These are phyloP conservation scores for Umbellularia californica DNA, from an alignment of 164 flowering plant species.

Conservation along the genomic window DNA sequence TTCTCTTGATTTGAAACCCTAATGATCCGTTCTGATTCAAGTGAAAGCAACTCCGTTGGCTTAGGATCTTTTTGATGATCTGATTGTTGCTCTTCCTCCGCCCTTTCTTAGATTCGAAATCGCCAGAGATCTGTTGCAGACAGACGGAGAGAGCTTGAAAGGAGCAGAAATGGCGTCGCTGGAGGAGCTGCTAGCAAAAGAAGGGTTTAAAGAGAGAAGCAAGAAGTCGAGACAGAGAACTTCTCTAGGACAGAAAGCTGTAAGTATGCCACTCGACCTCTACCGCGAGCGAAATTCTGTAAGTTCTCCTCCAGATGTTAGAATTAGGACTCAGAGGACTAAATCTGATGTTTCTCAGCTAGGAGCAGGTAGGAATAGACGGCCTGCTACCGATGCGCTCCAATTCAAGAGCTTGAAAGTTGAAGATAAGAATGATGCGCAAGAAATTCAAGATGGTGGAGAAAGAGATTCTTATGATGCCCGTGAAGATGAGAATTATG, in stretches of 20 bases:
- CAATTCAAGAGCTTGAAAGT: conserved; percentile 12
- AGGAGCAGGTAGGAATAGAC: conserved; percentile 10
- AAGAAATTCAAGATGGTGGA: conserved; percentile 13
- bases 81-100: neutral
- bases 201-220: conserved; percentile 53
- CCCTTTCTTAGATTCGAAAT: neutral
- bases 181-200: conserved; percentile 62
- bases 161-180: conserved; percentile 49
- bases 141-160: neutral
- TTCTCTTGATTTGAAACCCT: no score
- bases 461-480: conserved; percentile 13
- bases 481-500: conserved; percentile 16
- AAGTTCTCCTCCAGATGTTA: conserved; percentile 15
- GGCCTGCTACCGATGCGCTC: conserved; percentile 21
- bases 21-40: no score
- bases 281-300: conserved; percentile 16
- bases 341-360: conserved; percentile 39
- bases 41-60: neutral
- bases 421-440: conserved; percentile 12
- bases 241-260: conserved; percentile 23
- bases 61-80: neutral
- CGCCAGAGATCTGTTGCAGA: neutral
- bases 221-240: conserved; percentile 24
- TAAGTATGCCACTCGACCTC: conserved; percentile 25
- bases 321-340: conserved; percentile 35